These are phyloP conservation scores for Cladosporium sp. DNA, from an alignment of 2,329 filamentous ascomycete species.

Conservation along the genomic window DNA sequence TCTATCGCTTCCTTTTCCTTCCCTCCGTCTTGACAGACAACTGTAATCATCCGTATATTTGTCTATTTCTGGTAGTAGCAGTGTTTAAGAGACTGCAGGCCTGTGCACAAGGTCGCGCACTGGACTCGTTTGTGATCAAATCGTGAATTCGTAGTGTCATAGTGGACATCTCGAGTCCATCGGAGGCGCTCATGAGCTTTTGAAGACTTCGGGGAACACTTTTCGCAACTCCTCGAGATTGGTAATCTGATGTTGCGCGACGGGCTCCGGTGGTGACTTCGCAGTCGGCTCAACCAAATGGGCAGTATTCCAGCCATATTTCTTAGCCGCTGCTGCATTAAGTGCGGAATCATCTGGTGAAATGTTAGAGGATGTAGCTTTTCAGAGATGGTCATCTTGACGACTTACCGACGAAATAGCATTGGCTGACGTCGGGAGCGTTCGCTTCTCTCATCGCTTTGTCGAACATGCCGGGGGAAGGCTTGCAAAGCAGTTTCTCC, in stretches of 20 bases:
- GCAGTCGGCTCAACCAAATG: slow-evolving; percentile 80
- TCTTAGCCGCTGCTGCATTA: slow-evolving; percentile 74
- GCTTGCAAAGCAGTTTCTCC: slow-evolving; percentile 79
- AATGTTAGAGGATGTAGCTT: not conserved
- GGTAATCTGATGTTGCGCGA: slow-evolving; percentile 65
- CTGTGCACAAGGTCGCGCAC: not conserved
- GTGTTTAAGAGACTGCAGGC: not conserved
- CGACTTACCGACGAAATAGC: slow-evolving; percentile 90
- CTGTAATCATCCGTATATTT: not conserved
- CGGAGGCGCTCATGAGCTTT: slow-evolving; percentile 31
- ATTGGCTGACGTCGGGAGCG: slow-evolving; percentile 62
- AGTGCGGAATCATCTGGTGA: slow-evolving; percentile 73
- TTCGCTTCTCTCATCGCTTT: slow-evolving; percentile 87
- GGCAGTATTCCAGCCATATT: slow-evolving; percentile 78
- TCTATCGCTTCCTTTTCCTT: no score
- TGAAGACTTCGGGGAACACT: slow-evolving; percentile 84
- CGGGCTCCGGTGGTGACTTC: slow-evolving; percentile 58
- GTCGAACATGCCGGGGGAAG: slow-evolving; percentile 72
- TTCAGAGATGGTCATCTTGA: no score
- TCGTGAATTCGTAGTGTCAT: not conserved
- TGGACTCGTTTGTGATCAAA: not conserved
- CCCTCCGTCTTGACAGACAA: not conserved
- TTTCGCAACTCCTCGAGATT: slow-evolving; percentile 70
- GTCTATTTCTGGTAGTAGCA: not conserved
- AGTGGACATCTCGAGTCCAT: not conserved